Base-by-base conservation (phyloP, 139 green algal species). In the Astrephomene gubernaculifera region DNA sequence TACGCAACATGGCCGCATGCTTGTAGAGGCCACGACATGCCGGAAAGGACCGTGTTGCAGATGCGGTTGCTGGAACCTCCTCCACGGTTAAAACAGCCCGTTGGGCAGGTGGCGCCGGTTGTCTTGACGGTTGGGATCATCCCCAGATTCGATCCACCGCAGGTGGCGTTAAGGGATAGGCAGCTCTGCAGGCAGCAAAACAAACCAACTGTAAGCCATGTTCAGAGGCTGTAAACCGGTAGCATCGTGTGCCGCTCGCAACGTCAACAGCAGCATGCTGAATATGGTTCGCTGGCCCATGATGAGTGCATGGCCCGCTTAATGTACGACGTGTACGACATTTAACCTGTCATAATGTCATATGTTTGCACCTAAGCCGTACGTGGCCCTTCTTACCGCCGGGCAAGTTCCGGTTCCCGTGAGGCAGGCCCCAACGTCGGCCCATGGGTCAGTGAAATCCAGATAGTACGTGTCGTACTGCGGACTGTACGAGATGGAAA, bases 1-100 rank as follows among this genome's bases (percentile, higher is more conserved):
- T 63, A 63, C 43, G 43, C 71, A n/a, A 43, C 61, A 44, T 79
- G 71, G 71, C 72, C 72, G 72, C 72, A 80, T 31, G 72, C 72
- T 4, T 22, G 49, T 22, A 45, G 49, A 5, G 72, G 72, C 4
- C 31, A 35, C 43, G 6, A 63, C 72, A 80, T 24, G 49, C 67
- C 49, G 6, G n/a, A 33, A 4, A 33, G 45, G 21, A 80, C 49
- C 19, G 72, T 80, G 72, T 65, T 80, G 72, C 72, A 80, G 9
- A 31, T 24, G 38, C 72, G 72, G 72, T 80, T 68, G 72, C 72
- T 49, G 41, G 31, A 5, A 21, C 24, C 33, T 33, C 72, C 72
- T 31, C 49, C 52, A 6, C 19, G 12, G 72, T 80, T 80, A 49
- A 29, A 80, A 49, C 72, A 80, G 33, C 9, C 6, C 25, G 49